These are phyloP conservation scores for Fusarium caatingaense DNA, from an alignment of 2,329 filamentous ascomycete genomes.

Conservation along the genomic window DNA sequence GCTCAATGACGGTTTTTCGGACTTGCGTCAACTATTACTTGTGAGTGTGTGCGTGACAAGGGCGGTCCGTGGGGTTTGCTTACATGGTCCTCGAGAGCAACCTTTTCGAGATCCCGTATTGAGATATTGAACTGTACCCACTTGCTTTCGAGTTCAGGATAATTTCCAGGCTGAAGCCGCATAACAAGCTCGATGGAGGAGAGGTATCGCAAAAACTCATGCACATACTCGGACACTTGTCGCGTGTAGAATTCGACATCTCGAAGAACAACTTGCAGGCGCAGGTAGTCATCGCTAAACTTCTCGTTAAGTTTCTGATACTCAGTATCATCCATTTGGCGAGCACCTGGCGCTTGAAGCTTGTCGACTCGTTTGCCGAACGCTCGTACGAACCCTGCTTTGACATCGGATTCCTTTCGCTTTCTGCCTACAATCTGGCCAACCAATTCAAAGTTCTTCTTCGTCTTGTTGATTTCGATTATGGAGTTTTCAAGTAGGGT, in stretches of 20 bases:
- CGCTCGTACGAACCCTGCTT: slow-evolving; percentile 85
- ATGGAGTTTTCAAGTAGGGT: slow-evolving; percentile 72
- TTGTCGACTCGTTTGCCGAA: slow-evolving; percentile 92
- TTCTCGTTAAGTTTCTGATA: slow-evolving; percentile 86
- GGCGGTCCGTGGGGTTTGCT: slow-evolving; percentile 50
- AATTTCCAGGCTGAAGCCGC: slow-evolving; percentile 74
- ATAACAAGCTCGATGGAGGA: slow-evolving; percentile 86
- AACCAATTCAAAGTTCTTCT: slow-evolving; percentile 93
- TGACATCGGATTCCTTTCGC: slow-evolving; percentile 88
- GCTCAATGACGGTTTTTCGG: slow-evolving; percentile 84
- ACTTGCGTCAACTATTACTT: slow-evolving; percentile 69
- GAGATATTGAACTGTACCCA: slow-evolving; percentile 92
- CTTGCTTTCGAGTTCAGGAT: slow-evolving; percentile 90
- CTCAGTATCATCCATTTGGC: slow-evolving; percentile 79
- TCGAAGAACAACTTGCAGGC: slow-evolving; percentile 89
- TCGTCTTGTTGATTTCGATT: slow-evolving; percentile 92
- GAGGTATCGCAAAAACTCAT: slow-evolving; percentile 83
- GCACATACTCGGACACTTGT: slow-evolving; percentile 82
- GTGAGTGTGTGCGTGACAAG: neutral
- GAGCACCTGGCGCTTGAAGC: slow-evolving; percentile 71
- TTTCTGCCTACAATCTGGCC: slow-evolving; percentile 88
- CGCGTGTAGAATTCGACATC: slow-evolving; percentile 94
- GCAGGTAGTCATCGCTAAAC: slow-evolving; percentile 92
- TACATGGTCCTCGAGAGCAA: slow-evolving; percentile 87
- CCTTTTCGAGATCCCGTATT: slow-evolving; percentile 85